These are phyloP conservation scores for Xylariaceae sp. DNA, from an alignment of 2,329 filamentous ascomycete species.

Conservation along the genomic window DNA sequence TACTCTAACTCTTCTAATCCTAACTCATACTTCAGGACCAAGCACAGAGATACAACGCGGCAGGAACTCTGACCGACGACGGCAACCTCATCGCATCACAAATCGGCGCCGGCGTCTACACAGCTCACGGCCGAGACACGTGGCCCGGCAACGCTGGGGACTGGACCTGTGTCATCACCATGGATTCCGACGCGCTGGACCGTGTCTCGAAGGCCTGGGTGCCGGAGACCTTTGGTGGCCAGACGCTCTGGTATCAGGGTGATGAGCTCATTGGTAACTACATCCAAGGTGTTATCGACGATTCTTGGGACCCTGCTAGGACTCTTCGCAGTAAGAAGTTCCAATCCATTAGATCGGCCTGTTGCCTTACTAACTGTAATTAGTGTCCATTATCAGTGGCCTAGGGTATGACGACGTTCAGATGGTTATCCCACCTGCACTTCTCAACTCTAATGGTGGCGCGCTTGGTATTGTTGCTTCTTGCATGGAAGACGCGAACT, in stretches of 20 bases:
- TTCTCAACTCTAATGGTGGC: background rate
- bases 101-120: background rate
- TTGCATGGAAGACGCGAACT: background rate
- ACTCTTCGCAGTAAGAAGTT: background rate
- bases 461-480: background rate
- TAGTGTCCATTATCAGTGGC: background rate
- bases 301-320: background rate
- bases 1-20: too few relatives aligned
- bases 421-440: background rate
- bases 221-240: background rate
- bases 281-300: background rate
- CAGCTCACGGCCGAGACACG: background rate
- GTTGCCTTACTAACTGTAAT: background rate
- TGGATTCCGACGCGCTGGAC: background rate
- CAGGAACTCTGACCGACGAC: background rate
- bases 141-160: background rate
- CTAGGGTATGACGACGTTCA: background rate
- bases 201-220: background rate
- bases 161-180: background rate
- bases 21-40: background rate
- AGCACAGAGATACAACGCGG: background rate
- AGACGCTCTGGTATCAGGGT: background rate
- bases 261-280: background rate
- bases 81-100: background rate
- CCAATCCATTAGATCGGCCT: too few relatives aligned